Evolutionary conservation across 2,329 filamentous ascomycete genomes (phyloP).

Genomic region (Paecilomyces fulvus): DNA sequence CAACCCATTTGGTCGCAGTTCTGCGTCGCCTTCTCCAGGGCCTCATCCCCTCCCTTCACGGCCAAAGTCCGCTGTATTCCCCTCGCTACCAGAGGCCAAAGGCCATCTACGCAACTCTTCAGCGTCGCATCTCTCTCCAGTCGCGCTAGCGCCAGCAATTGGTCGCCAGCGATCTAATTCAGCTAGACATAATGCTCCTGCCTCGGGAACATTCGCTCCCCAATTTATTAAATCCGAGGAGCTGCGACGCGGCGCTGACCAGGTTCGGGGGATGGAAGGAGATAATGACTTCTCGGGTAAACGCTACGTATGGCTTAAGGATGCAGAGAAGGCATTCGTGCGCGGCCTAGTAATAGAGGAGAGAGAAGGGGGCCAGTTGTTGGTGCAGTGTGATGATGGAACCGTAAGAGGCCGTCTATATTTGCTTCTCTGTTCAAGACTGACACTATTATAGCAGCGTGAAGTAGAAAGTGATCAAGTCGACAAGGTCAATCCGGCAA

Average conservation of each 20-base stretch:
- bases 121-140: slow-evolving; percentile 47
- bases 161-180: slow-evolving; percentile 52
- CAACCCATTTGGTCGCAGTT: slow-evolving; percentile 66
- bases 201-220: slow-evolving; percentile 81
- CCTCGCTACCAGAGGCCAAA: slow-evolving; percentile 43
- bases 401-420: slow-evolving; percentile 45
- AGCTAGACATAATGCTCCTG: slow-evolving; percentile 51
- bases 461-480: slow-evolving; percentile 79
- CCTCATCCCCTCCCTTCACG: slow-evolving; percentile 38
- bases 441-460: slow-evolving; percentile 55
- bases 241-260: slow-evolving; percentile 49
- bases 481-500: slow-evolving; percentile 98
- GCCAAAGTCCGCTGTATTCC: slow-evolving; percentile 68
- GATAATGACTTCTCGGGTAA: slow-evolving; percentile 99
- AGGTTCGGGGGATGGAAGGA: slow-evolving; percentile 70
- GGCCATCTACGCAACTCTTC: slow-evolving; percentile 64
- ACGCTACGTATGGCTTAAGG: slow-evolving; percentile 94
- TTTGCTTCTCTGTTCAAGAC: slow-evolving; percentile 12
- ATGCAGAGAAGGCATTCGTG: slow-evolving; percentile 78
- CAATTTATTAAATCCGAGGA: slow-evolving; percentile 91
- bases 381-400: slow-evolving; percentile 91
- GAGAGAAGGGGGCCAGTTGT: slow-evolving; percentile 55
- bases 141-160: slow-evolving; percentile 32
- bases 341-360: slow-evolving; percentile 90
- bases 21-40: slow-evolving; percentile 57